Conservation (phyloP, 2,329 filamentous ascomycete species). For the Clonostachys chloroleuca region DNA sequence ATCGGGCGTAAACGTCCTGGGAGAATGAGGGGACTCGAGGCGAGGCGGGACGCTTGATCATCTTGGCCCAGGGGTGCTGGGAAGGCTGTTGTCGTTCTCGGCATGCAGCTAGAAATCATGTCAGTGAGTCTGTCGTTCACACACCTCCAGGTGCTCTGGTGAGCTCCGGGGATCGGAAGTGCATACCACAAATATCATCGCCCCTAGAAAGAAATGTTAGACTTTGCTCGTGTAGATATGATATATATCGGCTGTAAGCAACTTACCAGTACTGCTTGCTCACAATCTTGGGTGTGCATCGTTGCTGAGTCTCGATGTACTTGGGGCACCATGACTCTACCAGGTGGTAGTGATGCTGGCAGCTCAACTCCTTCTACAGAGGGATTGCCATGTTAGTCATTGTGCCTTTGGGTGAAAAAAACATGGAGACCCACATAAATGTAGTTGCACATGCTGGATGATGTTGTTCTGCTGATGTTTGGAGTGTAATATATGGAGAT, state of each 20-base stretch:
- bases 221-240: constrained; percentile 1
- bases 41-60: constrained; percentile 25
- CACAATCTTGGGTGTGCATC: constrained; percentile 35
- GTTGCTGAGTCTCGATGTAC: constrained; percentile 36
- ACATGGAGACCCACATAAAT: constrained; percentile 32
- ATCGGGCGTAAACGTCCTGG: too few relatives aligned
- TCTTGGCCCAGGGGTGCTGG: constrained; percentile 29
- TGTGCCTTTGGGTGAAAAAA: background rate
- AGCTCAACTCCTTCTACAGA: constrained; percentile 43
- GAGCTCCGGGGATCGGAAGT: background rate
- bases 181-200: constrained; percentile 39
- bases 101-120: constrained; percentile 22
- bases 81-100: constrained; percentile 31
- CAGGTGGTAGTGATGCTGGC: constrained; percentile 44
- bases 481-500: too few relatives aligned
- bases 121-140: background rate
- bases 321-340: constrained; percentile 40
- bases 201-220: constrained; percentile 19
- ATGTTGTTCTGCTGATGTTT: background rate
- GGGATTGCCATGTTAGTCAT: background rate
- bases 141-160: too few relatives aligned
- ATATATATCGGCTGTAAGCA: background rate
- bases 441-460: constrained; percentile 42
- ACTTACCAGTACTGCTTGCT: constrained; percentile 40
- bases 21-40: constrained; percentile 7